Percentiles rank a stretch among this genome's conserved stretches.
These are phyloP conservation scores for Coemansia sp. DNA, from an alignment of 192 early-diverging fungal species.

Conservation along the genomic window DNA sequence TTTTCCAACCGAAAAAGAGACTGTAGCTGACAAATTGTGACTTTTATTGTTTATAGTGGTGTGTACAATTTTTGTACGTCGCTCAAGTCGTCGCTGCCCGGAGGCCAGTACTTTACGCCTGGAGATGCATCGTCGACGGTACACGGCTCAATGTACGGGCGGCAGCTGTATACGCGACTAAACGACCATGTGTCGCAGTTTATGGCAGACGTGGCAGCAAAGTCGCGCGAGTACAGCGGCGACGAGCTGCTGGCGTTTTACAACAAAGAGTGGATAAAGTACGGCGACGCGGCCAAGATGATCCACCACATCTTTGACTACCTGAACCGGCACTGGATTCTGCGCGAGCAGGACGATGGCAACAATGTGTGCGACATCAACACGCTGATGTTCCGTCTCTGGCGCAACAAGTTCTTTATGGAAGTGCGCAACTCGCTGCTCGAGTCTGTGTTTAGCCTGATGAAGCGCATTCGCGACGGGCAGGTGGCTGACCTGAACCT, in stretches of 20 bases:
- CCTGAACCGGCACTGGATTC: slow-evolving; percentile 97
- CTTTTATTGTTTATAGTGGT: slow-evolving; percentile 19
- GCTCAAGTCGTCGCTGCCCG: slow-evolving; percentile 25
- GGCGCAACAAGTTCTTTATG: slow-evolving; percentile 72
- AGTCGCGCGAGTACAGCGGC: slow-evolving; percentile 66
- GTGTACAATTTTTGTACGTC: slow-evolving; percentile 56
- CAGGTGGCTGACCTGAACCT: slow-evolving; percentile 84
- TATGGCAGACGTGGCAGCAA: slow-evolving; percentile 51
- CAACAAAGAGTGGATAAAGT: slow-evolving; percentile 85
- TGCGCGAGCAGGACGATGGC: slow-evolving; percentile 92
- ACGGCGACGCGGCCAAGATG: slow-evolving; percentile 76
- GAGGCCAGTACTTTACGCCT: slow-evolving; percentile 22
- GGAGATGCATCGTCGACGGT: slow-evolving; percentile 50
- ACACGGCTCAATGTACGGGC: slow-evolving; percentile 52
- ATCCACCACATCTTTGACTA: slow-evolving; percentile 92
- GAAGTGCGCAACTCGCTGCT: slow-evolving; percentile 44
- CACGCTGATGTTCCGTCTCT: slow-evolving; percentile 71
- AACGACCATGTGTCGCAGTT: slow-evolving; percentile 57
- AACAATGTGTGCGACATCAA: slow-evolving; percentile 86
- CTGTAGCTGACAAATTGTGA: background rate
- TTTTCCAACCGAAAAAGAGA: no score
- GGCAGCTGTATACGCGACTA: slow-evolving; percentile 62
- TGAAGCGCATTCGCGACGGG: slow-evolving; percentile 80
- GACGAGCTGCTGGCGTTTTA: slow-evolving; percentile 84
- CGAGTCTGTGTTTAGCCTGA: slow-evolving; percentile 56